Evolutionary conservation across 2,329 filamentous ascomycete genomes (phyloP).

Genomic region (Aspergillus puulaauensis): DNA sequence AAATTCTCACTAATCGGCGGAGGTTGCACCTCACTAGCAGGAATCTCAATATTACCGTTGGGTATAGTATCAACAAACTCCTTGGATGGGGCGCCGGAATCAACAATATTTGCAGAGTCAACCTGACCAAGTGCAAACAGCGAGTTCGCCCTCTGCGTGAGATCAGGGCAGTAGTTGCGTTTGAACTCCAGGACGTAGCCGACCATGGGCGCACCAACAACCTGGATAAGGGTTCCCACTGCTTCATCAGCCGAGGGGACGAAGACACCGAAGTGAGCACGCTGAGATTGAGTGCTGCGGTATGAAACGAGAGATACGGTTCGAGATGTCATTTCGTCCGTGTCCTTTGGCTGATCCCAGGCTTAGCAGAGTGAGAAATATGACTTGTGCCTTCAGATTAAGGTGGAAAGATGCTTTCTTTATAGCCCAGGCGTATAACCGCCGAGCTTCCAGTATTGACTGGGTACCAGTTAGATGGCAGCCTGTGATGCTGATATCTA

Average conservation of each 20-base stretch:
- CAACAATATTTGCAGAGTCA: constrained; percentile 21
- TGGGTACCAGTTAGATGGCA: no score
- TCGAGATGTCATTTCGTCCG: constrained; percentile 21
- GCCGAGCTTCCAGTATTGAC: no score
- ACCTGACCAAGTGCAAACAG: constrained; percentile 21
- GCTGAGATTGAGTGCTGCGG: constrained; percentile 23
- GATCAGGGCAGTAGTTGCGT: constrained; percentile 22
- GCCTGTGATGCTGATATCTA: no score
- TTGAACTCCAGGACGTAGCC: constrained; percentile 33
- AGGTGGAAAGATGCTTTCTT: no score
- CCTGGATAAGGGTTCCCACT: constrained; percentile 31
- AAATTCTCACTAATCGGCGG: constrained; percentile 34
- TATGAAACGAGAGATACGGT: constrained; percentile 25
- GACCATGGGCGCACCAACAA: constrained; percentile 32
- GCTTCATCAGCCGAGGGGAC: constrained; percentile 21
- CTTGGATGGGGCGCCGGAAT: constrained; percentile 7
- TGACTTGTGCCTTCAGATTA: no score
- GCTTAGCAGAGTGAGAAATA: no score
- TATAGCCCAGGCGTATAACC: no score
- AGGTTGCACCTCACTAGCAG: constrained; percentile 26
- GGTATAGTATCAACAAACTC: constrained; percentile 20
- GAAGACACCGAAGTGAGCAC: constrained; percentile 33
- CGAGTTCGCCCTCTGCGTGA: constrained; percentile 11
- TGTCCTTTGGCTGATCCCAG: no score
- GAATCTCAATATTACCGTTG: constrained; percentile 25